phyloP scores from a whole-genome alignment of 2,329 filamentous ascomycete genomes.

The Chrysoporthe puriensis region DNA sequence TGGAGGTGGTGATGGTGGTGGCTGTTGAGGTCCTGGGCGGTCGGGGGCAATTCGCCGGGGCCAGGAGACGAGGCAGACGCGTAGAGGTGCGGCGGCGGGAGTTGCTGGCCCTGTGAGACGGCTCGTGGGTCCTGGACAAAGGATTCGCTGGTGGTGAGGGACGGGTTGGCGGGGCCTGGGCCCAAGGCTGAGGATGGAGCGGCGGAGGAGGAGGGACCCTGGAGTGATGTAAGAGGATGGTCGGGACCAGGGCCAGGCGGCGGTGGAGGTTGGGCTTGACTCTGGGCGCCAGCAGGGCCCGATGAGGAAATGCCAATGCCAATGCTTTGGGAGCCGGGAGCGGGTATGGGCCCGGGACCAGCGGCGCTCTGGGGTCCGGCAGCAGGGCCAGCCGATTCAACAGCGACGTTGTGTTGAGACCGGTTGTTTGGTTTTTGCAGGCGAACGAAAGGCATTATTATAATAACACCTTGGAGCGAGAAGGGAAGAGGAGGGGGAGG shows the following conservation, averaged over 20 bases:
- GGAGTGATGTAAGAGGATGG: constrained; percentile 39
- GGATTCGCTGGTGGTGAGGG: constrained; percentile 33
- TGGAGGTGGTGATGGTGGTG: constrained; percentile 7
- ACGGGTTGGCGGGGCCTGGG: constrained; percentile 37
- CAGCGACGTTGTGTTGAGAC: constrained; percentile 56
- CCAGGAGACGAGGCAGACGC: constrained; percentile 9
- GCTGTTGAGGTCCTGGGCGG: constrained; percentile 3
- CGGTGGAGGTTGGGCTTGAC: constrained; percentile 34
- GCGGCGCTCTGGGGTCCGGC: constrained; percentile 31
- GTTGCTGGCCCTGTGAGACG: constrained; percentile 27
- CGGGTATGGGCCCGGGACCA: constrained; percentile 20
- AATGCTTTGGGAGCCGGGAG: constrained; percentile 18
- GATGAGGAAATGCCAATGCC: constrained; percentile 23
- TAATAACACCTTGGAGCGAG: constrained; percentile 10
- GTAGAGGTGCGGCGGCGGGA: constrained; percentile 31
- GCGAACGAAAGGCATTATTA: constrained; percentile 59
- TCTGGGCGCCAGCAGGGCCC: constrained; percentile 27
- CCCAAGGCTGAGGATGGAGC: constrained; percentile 31
- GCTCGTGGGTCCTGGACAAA: constrained; percentile 30
- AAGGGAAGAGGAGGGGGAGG: background rate
- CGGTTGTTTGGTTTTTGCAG: constrained; percentile 60
- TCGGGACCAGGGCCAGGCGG: constrained; percentile 51
- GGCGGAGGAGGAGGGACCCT: constrained; percentile 32
- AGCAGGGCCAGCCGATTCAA: constrained; percentile 39
- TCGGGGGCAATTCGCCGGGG: constrained; percentile 7